Evolutionary conservation across 176 grass and related monocot species (phyloP), one percentile per base, ranked within the genome.

Genomic region (Oryza brachyantha): DNA sequence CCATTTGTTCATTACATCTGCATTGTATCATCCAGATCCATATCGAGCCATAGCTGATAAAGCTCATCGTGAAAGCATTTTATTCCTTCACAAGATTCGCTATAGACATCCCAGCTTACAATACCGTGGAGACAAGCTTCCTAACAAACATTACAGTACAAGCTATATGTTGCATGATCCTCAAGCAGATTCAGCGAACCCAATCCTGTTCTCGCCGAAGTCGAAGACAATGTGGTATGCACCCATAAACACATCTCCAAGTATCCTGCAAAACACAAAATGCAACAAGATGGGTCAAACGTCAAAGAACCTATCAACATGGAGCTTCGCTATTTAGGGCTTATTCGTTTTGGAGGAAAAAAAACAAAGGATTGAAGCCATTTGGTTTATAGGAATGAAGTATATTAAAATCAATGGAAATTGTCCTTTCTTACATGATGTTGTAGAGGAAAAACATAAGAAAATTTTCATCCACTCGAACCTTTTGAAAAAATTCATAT

Each of bases 231-330:
- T 97, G 84, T 97, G 94, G 75, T 97, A 97, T 8, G 94, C 94
- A 14, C 91, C 91, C 94, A 97, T 97, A 73, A 97, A 97, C 17
- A 97, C 94, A 78, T 97, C 94, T 29, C 94, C 94, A 62, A 97
- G 90, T 64, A 97, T 97, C 94, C 91, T 97, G 79, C 37, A 62
- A 60, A 40, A 45, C n/a, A n/a, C 32, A 3, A 5, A 57, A 57
- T 3, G 21, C 52, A 57, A 24, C n/a, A 57, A 24, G 1, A 21
- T 7, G n/a, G 52, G n/a, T 57, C 52, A 57, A 57, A 57, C 52
- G 0, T 57, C 0, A 31, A 61, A 28, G 11, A 2, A 43, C n/a
- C 3, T 13, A 57, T 22, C 2, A 16, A 11, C 37, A 12, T 5
- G 25, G 38, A 38, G 64, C 8, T 37, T 42, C 24, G 1, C n/a